phyloP scores from a whole-genome alignment of 2,329 filamentous ascomycete species.

The Ophiocordyceps robertsii region DNA sequence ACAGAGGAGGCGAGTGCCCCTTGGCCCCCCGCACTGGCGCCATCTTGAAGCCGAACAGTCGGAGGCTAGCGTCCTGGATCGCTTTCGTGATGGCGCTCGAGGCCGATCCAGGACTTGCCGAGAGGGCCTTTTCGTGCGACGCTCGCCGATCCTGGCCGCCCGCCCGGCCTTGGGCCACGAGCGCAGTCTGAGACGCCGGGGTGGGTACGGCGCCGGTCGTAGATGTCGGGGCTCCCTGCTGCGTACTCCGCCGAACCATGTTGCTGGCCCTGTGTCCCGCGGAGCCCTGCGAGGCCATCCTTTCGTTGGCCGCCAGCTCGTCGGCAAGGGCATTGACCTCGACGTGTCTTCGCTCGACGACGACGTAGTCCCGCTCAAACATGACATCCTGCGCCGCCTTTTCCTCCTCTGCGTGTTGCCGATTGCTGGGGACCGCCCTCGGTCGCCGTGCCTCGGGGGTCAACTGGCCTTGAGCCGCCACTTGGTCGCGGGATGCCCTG shows the following conservation, averaged over 20 bases:
- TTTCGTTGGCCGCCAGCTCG: slow-evolving; percentile 76
- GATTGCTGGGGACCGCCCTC: slow-evolving; percentile 13
- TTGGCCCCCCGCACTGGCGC: slow-evolving; percentile 50
- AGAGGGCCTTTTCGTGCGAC: slow-evolving; percentile 66
- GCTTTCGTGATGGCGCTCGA: slow-evolving; percentile 91
- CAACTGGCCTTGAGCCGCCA: slow-evolving; percentile 10
- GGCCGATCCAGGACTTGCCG: slow-evolving; percentile 56
- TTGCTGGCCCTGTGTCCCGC: slow-evolving; percentile 43
- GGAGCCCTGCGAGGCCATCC: slow-evolving; percentile 34
- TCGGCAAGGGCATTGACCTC: slow-evolving; percentile 97
- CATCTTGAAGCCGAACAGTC: slow-evolving; percentile 59
- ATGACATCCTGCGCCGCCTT: slow-evolving; percentile 74
- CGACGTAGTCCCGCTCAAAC: slow-evolving; percentile 86
- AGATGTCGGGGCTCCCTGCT: slow-evolving; percentile 58
- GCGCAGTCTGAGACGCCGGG: slow-evolving; percentile 57
- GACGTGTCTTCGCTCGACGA: slow-evolving; percentile 88
- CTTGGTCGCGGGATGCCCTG: slow-evolving; percentile 10
- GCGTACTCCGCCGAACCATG: slow-evolving; percentile 64
- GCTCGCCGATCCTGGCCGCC: slow-evolving; percentile 62
- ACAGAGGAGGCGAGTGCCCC: slow-evolving; percentile 60
- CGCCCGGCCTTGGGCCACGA: slow-evolving; percentile 55
- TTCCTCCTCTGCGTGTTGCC: slow-evolving; percentile 45
- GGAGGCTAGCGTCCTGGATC: slow-evolving; percentile 77
- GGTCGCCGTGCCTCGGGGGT: slow-evolving; percentile 18
- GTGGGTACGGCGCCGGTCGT: slow-evolving; percentile 55